These are phyloP conservation scores for Odonthalia washingtoniensis DNA, from an alignment of 31 red algal genomes.

Conservation along the genomic window DNA sequence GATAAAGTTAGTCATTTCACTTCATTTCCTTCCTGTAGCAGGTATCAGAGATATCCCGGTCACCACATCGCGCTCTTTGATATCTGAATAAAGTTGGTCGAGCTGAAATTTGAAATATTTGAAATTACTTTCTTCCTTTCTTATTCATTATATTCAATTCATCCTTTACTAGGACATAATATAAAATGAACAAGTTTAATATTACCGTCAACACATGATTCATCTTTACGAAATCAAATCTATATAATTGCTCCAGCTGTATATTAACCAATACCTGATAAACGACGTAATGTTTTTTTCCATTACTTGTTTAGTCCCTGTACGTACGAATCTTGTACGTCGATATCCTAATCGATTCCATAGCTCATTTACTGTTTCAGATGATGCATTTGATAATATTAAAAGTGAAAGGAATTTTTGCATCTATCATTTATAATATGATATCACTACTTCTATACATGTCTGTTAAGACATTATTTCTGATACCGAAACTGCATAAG, in stretches of 20 bases:
- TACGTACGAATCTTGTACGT: constrained; percentile 79
- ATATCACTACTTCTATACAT: constrained; percentile 69
- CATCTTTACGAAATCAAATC: constrained; percentile 81
- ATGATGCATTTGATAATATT: constrained; percentile 63
- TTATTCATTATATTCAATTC: not conserved
- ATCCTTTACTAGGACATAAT: constrained; percentile 23
- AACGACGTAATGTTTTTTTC: constrained; percentile 29
- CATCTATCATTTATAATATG: constrained; percentile 91
- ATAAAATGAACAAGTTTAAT: constrained; percentile 81
- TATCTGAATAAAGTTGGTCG: too few relatives aligned
- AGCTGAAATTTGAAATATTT: constrained; percentile 49
- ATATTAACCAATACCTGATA: constrained; percentile 90
- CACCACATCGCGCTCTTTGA: too few relatives aligned
- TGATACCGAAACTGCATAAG: constrained; percentile 94
- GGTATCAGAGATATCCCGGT: too few relatives aligned
- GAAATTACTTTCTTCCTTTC: constrained; percentile 24
- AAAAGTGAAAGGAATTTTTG: constrained; percentile 67
- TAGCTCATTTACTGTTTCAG: constrained; percentile 82
- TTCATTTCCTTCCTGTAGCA: too few relatives aligned
- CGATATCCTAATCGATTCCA: constrained; percentile 98
- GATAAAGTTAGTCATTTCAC: too few relatives aligned
- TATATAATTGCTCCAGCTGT: constrained; percentile 92
- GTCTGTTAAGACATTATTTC: constrained; percentile 99
- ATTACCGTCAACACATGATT: constrained; percentile 93
- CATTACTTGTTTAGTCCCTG: constrained; percentile 78